Conservation (phyloP, 1,284 basidiomycete genomes). For the Rhodotorula mucilaginosa region DNA sequence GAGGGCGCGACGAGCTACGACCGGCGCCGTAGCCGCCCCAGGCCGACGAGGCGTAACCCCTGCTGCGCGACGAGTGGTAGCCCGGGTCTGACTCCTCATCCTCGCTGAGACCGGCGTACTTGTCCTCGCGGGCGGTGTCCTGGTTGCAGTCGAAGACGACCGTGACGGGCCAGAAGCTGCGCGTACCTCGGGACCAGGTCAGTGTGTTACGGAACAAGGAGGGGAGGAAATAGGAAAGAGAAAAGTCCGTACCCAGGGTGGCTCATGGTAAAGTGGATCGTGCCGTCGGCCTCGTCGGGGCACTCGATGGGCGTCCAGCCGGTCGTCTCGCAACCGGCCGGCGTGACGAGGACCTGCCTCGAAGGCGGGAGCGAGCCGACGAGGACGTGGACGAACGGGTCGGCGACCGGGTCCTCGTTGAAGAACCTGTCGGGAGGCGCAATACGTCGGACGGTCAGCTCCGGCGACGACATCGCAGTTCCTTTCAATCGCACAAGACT, state of each 20-base stretch:
- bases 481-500: neutral
- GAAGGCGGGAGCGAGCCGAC: slow-evolving; percentile 27
- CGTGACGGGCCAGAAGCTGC: slow-evolving; percentile 35
- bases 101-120: slow-evolving; percentile 16
- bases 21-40: neutral
- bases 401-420: slow-evolving; percentile 31
- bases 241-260: slow-evolving; percentile 18
- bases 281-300: slow-evolving; percentile 27
- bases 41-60: slow-evolving; percentile 3
- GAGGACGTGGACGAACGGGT: slow-evolving; percentile 35
- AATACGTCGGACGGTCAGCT: too few relatives aligned
- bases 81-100: slow-evolving; percentile 13
- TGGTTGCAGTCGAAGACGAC: slow-evolving; percentile 38
- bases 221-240: neutral
- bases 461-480: neutral
- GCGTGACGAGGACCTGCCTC: slow-evolving; percentile 14
- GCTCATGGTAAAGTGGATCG: slow-evolving; percentile 32
- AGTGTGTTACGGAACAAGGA: too few relatives aligned
- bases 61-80: slow-evolving; percentile 9
- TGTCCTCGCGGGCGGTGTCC: slow-evolving; percentile 22
- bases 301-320: slow-evolving; percentile 29
- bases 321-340: slow-evolving; percentile 5
- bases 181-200: neutral
- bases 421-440: slow-evolving; percentile 18
- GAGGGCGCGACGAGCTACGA: neutral